These are phyloP conservation scores for Neonectria ditissima DNA, from an alignment of 2,329 filamentous ascomycete genomes.

Conservation along the genomic window DNA sequence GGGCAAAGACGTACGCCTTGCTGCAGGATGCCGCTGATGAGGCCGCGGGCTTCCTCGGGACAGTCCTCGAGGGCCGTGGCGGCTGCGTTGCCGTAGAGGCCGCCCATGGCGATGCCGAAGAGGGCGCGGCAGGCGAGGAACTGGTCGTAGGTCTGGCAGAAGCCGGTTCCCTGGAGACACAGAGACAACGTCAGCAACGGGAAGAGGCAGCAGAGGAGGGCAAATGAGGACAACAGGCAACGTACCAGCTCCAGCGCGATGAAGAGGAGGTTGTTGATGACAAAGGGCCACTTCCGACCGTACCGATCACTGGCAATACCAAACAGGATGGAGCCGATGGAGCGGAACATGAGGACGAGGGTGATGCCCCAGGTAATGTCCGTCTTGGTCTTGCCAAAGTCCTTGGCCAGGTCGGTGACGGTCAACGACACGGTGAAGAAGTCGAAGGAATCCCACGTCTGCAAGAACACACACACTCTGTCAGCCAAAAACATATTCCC, in stretches of 20 bases:
- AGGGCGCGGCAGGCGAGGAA: conserved; percentile 81
- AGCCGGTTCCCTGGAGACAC: conserved; percentile 69
- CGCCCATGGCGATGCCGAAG: conserved; percentile 87
- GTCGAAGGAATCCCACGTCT: conserved; percentile 75
- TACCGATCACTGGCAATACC: conserved; percentile 68
- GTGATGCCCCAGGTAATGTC: conserved; percentile 75
- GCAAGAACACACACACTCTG: neutral
- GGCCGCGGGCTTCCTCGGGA: conserved; percentile 73
- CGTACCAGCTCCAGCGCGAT: conserved; percentile 77
- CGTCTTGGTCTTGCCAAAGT: conserved; percentile 65
- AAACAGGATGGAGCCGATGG: conserved; percentile 65
- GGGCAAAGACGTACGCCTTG: no score
- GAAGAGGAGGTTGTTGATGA: conserved; percentile 79
- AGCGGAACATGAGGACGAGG: conserved; percentile 71
- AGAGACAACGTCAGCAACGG: conserved; percentile 24
- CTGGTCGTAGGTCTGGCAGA: conserved; percentile 73
- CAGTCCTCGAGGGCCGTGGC: conserved; percentile 84
- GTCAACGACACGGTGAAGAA: conserved; percentile 75
- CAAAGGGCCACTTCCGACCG: conserved; percentile 77
- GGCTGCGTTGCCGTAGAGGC: conserved; percentile 81
- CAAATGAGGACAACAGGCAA: no score
- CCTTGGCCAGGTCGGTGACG: conserved; percentile 63
- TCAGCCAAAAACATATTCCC: conserved; percentile 6
- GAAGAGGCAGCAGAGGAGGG: neutral
- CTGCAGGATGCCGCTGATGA: conserved; percentile 82